Evolutionary conservation across 73 alveolate species (phyloP).

Genomic region (Paramecium octaurelia): DNA sequence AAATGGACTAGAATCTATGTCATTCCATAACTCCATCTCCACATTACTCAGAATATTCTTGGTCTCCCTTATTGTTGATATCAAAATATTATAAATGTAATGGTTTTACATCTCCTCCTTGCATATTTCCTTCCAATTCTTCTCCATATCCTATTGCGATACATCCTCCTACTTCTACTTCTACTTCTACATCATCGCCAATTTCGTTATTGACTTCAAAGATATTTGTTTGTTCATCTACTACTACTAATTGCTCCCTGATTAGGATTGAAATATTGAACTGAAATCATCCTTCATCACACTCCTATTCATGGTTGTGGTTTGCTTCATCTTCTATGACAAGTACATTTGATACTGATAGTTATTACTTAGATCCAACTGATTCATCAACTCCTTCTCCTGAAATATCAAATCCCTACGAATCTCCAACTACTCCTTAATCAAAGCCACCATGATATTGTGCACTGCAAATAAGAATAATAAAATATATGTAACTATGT

Average conservation of each 20-base stretch:
- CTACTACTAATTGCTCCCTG: not conserved
- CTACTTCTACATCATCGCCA: not conserved
- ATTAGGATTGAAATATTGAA: not conserved
- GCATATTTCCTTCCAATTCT: not conserved
- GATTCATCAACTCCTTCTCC: conserved; percentile 17
- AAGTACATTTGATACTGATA: not conserved
- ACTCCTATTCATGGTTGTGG: not conserved
- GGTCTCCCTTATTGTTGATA: not conserved
- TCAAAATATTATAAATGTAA: not conserved
- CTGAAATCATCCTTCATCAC: not conserved
- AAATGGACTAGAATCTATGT: conserved; percentile 4
- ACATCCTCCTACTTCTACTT: not conserved
- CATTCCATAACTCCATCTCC: conserved; percentile 15
- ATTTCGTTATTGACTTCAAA: not conserved
- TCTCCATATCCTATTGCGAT: not conserved
- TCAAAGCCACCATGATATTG: conserved; percentile 35
- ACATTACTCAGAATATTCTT: not conserved
- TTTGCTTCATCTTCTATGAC: not conserved
- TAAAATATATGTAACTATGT: not conserved
- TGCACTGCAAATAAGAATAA: conserved; percentile 11
- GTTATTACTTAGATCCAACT: not conserved
- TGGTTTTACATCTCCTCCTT: conserved; percentile 10
- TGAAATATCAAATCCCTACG: not conserved
- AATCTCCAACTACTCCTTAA: conserved; percentile 24
- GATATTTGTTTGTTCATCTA: not conserved